Evolutionary conservation across 2,329 filamentous ascomycete genomes (phyloP), one percentile per base, ranked within the genome.

Genomic region (Fusarium temperatum): DNA sequence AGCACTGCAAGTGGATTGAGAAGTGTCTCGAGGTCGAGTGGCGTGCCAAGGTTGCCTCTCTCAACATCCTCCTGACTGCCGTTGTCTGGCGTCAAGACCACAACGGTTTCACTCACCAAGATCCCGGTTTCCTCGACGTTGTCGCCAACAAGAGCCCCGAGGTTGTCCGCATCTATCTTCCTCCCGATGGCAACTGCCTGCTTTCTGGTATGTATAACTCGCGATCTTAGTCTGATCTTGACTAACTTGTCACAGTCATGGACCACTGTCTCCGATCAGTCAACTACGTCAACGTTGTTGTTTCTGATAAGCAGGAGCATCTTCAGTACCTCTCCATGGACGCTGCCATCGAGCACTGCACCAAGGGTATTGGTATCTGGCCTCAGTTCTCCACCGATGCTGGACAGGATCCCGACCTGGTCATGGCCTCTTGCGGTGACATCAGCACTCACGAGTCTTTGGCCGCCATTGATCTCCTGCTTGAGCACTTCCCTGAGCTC

Each of bases 21-120:
- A 95, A 95, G 84, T 93, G 90, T 74, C 85, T 91, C n/a, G 93
- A 95, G 78, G 91, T 95, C 26, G 90, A 93, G 77, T 95, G 93
- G 93, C 90, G 93, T 58, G 89, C 86, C 76, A 91, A 91, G 81
- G 85, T 95, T 17, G 88, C 92, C 14, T 94, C 92, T 1, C 89
- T 95, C 76, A 95, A 95, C 83, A 94, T 95, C 74, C 87, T 95
- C 20, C 87, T 95, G 61, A 95, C 93, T 3, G 90, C 92, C 5
- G 93, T 93, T 13, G 92, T 95, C 66, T 95, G 93, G 93, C 86
- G 93, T 77, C 93, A 95, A 84, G 93, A 95, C 74, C 93, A 95
- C 85, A 95, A 95, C 77, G 93, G 93, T 41, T 95, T 95, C 83
- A 94, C 92, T 0, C 93, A 95, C 80, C 93, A 95, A 80, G 92